A percentile compares a stretch with the other conserved stretches of the same genome.
Conservation (phyloP, 345 rosid genomes). For the Arabis hirsuta region DNA sequence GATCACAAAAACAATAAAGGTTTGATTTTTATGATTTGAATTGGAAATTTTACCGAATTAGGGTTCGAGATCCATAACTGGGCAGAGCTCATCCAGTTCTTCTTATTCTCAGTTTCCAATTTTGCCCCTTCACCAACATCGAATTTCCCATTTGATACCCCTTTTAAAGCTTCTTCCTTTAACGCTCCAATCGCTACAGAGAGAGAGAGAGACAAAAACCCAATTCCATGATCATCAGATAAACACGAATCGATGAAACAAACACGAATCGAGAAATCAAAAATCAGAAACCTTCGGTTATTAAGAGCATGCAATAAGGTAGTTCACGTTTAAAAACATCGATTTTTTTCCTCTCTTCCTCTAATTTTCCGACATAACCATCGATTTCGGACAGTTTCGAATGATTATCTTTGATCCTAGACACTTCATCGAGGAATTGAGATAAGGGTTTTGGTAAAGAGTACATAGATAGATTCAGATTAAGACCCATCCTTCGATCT, state of each 20-base stretch:
- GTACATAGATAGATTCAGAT: conserved; percentile 64
- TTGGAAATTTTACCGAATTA: conserved; percentile 45
- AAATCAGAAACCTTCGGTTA: conserved; percentile 56
- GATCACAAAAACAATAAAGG: conserved; percentile 11
- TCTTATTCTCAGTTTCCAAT: conserved; percentile 48
- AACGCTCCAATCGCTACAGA: conserved; percentile 59
- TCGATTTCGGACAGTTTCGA: conserved; percentile 53
- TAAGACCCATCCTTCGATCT: conserved; percentile 59
- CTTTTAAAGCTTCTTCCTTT: conserved; percentile 55
- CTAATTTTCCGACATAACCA: conserved; percentile 57
- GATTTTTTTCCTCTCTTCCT: conserved; percentile 73
- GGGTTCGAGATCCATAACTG: conserved; percentile 66
- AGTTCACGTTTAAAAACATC: conserved; percentile 78
- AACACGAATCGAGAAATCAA: conserved; percentile 12
- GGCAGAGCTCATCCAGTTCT: conserved; percentile 69
- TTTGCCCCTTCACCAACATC: conserved; percentile 42
- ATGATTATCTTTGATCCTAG: conserved; percentile 45
- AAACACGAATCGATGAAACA: not conserved
- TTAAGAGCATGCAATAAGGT: conserved; percentile 75
- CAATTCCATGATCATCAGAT: not conserved
- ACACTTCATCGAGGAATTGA: conserved; percentile 56
- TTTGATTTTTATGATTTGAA: not conserved
- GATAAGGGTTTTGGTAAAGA: conserved; percentile 53
- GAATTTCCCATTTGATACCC: conserved; percentile 44
- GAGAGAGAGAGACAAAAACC: not conserved